These are phyloP conservation scores for Zasmidium citrigriseum DNA, from an alignment of 2,329 filamentous ascomycete genomes.

Conservation along the genomic window DNA sequence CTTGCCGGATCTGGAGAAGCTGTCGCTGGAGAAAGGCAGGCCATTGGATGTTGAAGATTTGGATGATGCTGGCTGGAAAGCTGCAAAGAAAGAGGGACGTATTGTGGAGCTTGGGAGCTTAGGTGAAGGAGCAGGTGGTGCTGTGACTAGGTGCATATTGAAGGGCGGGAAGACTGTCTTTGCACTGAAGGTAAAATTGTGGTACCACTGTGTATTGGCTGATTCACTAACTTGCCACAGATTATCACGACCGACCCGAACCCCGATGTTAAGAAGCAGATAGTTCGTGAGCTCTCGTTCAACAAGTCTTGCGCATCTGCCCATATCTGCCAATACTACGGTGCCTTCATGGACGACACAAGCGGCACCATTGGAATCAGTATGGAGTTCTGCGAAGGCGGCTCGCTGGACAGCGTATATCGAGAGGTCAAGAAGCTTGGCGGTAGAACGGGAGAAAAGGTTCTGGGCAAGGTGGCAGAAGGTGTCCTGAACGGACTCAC, in stretches of 20 bases:
- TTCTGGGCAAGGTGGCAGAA: constrained; percentile 93
- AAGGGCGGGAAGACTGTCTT: constrained; percentile 93
- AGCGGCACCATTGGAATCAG: constrained; percentile 96
- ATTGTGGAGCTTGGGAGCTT: constrained; percentile 87
- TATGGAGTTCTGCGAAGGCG: constrained; percentile 99
- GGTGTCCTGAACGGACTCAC: constrained; percentile 91
- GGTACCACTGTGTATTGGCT: background rate
- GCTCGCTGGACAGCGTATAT: constrained; percentile 94
- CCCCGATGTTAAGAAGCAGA: constrained; percentile 97
- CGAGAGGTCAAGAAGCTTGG: constrained; percentile 95
- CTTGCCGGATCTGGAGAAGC: constrained; percentile 74
- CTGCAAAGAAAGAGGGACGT: constrained; percentile 83
- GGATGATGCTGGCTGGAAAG: constrained; percentile 92
- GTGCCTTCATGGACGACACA: constrained; percentile 93
- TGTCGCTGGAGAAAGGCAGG: constrained; percentile 78
- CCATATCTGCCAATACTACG: constrained; percentile 97
- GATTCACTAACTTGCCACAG: constrained; percentile 47
- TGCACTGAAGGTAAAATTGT: constrained; percentile 76
- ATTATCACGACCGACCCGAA: constrained; percentile 98
- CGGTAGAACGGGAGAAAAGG: constrained; percentile 93
- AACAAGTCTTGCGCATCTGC: constrained; percentile 96
- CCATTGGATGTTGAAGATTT: constrained; percentile 90
- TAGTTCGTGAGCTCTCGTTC: constrained; percentile 92
- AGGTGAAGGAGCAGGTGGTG: constrained; percentile 92
- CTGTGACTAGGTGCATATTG: constrained; percentile 86